Evolutionary conservation across 2,329 filamentous ascomycete species (phyloP), one percentile per base, ranked within the genome.

Genomic region (Botrytis squamosa): DNA sequence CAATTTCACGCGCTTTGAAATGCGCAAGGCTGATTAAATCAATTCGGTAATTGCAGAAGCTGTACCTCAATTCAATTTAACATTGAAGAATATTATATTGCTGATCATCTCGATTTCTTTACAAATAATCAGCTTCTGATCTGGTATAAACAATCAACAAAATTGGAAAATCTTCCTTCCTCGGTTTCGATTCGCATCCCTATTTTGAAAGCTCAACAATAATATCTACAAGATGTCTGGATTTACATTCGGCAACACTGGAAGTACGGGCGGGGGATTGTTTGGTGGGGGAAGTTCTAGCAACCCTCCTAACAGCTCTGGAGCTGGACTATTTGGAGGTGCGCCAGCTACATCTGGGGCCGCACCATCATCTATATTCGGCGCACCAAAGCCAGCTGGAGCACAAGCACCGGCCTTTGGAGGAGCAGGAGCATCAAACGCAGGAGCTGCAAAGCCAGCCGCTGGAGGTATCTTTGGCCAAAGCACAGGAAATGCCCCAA

Each of bases 241-340:
- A 46, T 80, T 82, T 72, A 79, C 52, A 74, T 84, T 84, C 74
- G 81, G 82, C 62, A 62, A 42, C 67, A 55, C 74, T 25, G 73
- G 70, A 52, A 77, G 77, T 38, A 75, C 74, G 6, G 68, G 72
- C 22, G 69, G 59, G 8, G n/a, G 46, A 42, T 18, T 66, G 42
- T 71, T 65, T 36, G 70, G 70, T 42, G 38, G 68, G 62, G 73
- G 65, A 68, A 70, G 62, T 36, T 33, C 62, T 29, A 72, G 42
- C 40, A 72, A 59, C 44, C 52, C 70, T n/a, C 63, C 71, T n/a
- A 72, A 72, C 33, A 60, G 62, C 40, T 72, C 71, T 59, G 71
- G 71, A n/a, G 46, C 63, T 67, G 62, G 60, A 29, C 60, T 65
- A 20, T 73, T 71, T 73, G 67, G 68, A 62, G 29, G 68, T 59